These are phyloP conservation scores for Sporothrix pallida DNA, from an alignment of 2,329 filamentous ascomycete genomes.

Conservation along the genomic window DNA sequence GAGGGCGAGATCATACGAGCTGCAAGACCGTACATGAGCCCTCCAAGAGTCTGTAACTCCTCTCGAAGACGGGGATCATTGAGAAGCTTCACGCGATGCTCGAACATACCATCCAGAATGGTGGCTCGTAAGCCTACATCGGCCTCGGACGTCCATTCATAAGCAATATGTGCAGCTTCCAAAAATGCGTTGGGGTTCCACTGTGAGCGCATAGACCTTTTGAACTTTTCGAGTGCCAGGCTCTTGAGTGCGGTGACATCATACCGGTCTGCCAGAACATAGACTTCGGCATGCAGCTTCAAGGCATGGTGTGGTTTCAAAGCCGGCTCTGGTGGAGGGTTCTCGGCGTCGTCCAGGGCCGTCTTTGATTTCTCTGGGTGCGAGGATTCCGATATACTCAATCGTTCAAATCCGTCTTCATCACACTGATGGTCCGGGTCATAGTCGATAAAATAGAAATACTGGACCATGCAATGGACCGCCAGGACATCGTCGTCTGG, in stretches of 20 bases:
- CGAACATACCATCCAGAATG: background rate
- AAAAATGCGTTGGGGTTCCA: background rate
- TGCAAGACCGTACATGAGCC: background rate
- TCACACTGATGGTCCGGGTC: background rate
- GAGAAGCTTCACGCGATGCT: background rate
- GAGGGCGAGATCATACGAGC: background rate
- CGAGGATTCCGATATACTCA: background rate
- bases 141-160: background rate
- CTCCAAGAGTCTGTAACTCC: background rate
- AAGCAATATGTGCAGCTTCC: background rate
- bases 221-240: background rate
- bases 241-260: background rate
- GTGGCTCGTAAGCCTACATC: background rate
- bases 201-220: background rate
- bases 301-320: background rate
- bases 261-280: background rate
- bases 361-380: background rate
- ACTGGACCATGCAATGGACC: background rate
- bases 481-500: slow-evolving; percentile 1
- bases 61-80: background rate
- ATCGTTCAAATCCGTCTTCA: background rate
- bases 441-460: slow-evolving; percentile 3
- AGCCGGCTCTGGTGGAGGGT: background rate
- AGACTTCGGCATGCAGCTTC: background rate
- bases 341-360: background rate